phyloP scores from a whole-genome alignment of 176 grass and related monocot species.

The Rhynchospora pubera region DNA sequence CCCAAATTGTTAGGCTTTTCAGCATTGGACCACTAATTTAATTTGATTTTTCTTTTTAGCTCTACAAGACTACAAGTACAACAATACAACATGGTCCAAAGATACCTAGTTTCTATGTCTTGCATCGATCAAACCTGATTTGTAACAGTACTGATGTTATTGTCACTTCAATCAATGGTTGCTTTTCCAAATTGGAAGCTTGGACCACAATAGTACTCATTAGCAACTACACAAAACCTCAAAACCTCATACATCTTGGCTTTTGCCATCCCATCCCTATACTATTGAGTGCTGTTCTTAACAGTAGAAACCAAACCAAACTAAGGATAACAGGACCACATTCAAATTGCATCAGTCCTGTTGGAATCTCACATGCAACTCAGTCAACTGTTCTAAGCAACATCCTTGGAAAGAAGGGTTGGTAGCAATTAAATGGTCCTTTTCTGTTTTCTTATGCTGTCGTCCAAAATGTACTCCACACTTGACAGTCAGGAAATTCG shows the following conservation, averaged over 20 bases:
- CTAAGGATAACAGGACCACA: slow-evolving; percentile 9
- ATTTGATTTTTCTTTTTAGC: background rate
- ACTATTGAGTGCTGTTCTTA: background rate
- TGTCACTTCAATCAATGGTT: background rate
- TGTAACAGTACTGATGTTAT: background rate
- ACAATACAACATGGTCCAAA: background rate
- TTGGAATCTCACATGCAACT: background rate
- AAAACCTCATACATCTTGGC: background rate
- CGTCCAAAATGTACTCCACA: background rate
- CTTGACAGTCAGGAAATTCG: background rate
- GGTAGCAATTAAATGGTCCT: background rate
- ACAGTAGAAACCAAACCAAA: background rate
- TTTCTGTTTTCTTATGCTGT: slow-evolving; percentile 7
- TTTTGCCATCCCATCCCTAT: background rate
- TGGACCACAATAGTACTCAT: background rate
- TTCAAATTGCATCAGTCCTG: slow-evolving; percentile 5
- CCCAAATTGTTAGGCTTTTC: background rate
- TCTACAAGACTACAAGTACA: too few relatives aligned
- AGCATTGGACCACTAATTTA: background rate
- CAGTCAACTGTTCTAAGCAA: background rate
- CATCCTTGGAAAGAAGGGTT: background rate
- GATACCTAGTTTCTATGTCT: background rate
- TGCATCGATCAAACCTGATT: background rate
- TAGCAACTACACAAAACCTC: background rate
- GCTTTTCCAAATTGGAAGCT: background rate